Conservation (phyloP, 2,329 filamentous ascomycete species). For the Emmonsiellopsis sp. region DNA sequence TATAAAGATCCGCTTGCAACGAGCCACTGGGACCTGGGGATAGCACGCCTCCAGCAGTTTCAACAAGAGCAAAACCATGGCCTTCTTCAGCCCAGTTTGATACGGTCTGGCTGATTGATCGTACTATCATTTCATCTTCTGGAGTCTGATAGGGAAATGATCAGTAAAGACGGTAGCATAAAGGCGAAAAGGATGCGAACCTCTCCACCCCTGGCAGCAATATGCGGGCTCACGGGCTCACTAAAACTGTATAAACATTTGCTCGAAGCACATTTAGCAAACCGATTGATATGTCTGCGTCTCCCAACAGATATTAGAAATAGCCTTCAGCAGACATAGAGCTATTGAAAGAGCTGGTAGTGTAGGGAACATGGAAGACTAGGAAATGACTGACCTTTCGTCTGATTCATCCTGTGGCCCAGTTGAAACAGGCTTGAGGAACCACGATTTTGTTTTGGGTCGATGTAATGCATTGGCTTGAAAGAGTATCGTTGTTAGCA, state of each 20-base stretch:
- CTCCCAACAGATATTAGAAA: not conserved
- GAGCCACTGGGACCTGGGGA: slow-evolving; percentile 68
- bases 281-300: slow-evolving; percentile 52
- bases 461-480: slow-evolving; percentile 46
- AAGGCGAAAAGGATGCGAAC: slow-evolving; percentile 19
- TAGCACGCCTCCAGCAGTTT: slow-evolving; percentile 75
- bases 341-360: not conserved
- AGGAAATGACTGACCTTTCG: slow-evolving; percentile 41
- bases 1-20: slow-evolving; percentile 68
- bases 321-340: not conserved
- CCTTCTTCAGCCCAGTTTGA: slow-evolving; percentile 15
- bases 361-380: not conserved
- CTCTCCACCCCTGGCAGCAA: slow-evolving; percentile 50
- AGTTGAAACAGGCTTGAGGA: slow-evolving; percentile 75
- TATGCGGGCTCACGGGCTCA: slow-evolving; percentile 67
- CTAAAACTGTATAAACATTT: slow-evolving; percentile 62
- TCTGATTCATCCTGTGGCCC: slow-evolving; percentile 62
- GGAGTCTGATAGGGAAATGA: slow-evolving; percentile 30
- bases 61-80: slow-evolving; percentile 36
- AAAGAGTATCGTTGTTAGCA: slow-evolving; percentile 64
- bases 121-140: slow-evolving; percentile 44
- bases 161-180: not conserved
- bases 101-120: slow-evolving; percentile 38
- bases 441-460: slow-evolving; percentile 39
- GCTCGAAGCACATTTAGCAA: slow-evolving; percentile 48